Percentiles rank a stretch among this genome's conserved stretches.
These are phyloP conservation scores for Hypoxylon sp. DNA, from an alignment of 2,329 filamentous ascomycete species.

Conservation along the genomic window DNA sequence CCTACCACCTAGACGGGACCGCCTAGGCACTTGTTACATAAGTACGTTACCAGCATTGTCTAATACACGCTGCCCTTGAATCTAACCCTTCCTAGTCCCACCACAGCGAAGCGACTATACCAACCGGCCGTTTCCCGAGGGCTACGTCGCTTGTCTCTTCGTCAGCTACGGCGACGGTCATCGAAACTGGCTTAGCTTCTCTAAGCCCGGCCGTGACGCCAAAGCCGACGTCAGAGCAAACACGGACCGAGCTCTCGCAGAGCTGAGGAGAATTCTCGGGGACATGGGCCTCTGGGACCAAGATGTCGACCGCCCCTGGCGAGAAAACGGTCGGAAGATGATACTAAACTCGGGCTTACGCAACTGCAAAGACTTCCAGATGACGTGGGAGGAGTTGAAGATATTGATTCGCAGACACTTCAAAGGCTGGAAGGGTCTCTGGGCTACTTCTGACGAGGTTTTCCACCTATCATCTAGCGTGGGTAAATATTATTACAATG, in stretches of 20 bases:
- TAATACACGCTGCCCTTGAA: slow-evolving; percentile 4
- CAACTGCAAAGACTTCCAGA: slow-evolving; percentile 5
- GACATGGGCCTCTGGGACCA: too few species aligned
- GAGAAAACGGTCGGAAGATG: not conserved
- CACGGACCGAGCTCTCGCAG: not conserved
- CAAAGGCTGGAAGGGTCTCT: not conserved
- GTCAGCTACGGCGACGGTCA: slow-evolving; percentile 5
- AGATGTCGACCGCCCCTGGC: too few species aligned
- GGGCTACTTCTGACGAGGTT: too few species aligned
- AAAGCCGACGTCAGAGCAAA: not conserved
- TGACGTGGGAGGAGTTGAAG: not conserved
- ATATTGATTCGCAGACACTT: not conserved
- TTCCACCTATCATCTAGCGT: too few species aligned
- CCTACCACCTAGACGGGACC: not conserved
- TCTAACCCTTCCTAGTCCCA: not conserved
- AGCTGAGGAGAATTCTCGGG: not conserved
- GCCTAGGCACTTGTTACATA: slow-evolving; percentile 2
- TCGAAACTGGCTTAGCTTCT: not conserved
- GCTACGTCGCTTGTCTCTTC: slow-evolving; percentile 14
- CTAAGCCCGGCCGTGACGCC: slow-evolving; percentile 6
- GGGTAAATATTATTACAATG: too few species aligned
- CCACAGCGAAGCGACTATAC: not conserved
- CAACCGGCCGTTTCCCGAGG: not conserved
- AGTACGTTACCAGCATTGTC: slow-evolving; percentile 1
- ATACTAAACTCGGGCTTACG: not conserved